These are phyloP conservation scores for Trapa incisa DNA, from an alignment of 345 rosid genomes.

Conservation along the genomic window DNA sequence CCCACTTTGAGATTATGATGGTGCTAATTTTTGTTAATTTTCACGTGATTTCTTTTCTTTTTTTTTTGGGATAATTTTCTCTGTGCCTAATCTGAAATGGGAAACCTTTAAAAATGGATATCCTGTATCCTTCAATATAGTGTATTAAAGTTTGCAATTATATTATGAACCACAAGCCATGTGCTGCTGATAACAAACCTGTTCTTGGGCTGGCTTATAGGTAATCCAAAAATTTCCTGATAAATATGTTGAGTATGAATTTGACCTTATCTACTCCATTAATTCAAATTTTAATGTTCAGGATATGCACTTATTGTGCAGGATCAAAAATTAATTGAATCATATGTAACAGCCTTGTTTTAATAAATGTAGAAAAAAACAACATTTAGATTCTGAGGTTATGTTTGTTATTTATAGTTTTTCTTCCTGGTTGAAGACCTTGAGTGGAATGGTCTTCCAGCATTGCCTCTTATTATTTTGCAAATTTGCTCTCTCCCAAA, in stretches of 20 bases:
- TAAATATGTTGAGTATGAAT: background rate
- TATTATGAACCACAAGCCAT: too few relatives aligned
- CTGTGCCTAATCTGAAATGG: background rate
- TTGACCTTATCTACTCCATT: background rate
- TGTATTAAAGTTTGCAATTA: too few relatives aligned
- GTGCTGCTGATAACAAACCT: too few relatives aligned
- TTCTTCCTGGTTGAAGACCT: background rate
- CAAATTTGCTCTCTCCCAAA: background rate
- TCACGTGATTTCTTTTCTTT: background rate
- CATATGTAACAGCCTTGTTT: background rate
- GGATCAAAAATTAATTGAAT: slow-evolving; percentile 1
- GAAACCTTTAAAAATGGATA: too few relatives aligned
- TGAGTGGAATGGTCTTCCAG: background rate
- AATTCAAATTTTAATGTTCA: background rate
- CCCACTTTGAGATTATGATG: background rate
- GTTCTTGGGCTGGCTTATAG: background rate
- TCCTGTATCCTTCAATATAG: too few relatives aligned
- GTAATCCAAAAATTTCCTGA: background rate
- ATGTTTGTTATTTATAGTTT: background rate
- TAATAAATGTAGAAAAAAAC: background rate
- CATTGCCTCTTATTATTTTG: background rate
- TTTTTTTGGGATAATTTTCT: background rate
- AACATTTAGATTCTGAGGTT: background rate
- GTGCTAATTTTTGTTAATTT: background rate
- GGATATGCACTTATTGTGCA: background rate